Percentiles rank a stretch among this genome's conserved stretches.
Conservation (phyloP, 2,329 filamentous ascomycete genomes). For the Pseudogymnoascus sp. region DNA sequence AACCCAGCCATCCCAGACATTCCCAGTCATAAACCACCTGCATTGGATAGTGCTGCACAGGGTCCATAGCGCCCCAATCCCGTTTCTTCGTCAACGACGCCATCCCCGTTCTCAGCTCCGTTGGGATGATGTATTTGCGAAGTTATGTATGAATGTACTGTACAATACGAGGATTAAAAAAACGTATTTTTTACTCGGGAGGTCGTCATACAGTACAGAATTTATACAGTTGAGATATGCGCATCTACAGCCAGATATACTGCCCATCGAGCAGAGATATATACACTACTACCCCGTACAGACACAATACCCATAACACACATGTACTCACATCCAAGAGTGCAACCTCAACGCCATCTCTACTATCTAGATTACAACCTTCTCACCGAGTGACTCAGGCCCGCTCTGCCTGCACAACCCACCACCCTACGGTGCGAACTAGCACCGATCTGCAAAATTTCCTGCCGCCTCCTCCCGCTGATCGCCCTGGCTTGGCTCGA, state of each 20-base stretch:
- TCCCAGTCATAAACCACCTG: not conserved
- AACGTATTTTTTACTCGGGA: no score
- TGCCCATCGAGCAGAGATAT: no score
- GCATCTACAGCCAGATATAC: not conserved
- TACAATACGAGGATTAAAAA: no score
- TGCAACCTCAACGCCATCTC: not conserved
- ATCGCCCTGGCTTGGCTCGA: not conserved
- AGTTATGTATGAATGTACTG: no score
- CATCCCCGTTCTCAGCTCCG: no score
- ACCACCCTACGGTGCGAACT: not conserved
- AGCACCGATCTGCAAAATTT: slow-evolving; percentile 1
- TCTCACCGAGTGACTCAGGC: slow-evolving; percentile 3
- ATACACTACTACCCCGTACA: not conserved
- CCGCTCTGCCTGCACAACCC: not conserved
- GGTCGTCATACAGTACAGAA: no score
- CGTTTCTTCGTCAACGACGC: not conserved
- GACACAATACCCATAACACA: not conserved
- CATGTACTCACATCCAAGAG: not conserved
- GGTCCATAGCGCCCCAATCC: no score
- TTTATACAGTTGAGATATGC: not conserved
- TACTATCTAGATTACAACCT: not conserved
- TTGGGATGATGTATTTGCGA: no score
- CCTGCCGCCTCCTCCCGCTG: not conserved
- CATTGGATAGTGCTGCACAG: no score
- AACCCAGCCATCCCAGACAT: not conserved